phyloP scores from a whole-genome alignment of 306 rosid species.

The Dalbergia cochinchinensis region DNA sequence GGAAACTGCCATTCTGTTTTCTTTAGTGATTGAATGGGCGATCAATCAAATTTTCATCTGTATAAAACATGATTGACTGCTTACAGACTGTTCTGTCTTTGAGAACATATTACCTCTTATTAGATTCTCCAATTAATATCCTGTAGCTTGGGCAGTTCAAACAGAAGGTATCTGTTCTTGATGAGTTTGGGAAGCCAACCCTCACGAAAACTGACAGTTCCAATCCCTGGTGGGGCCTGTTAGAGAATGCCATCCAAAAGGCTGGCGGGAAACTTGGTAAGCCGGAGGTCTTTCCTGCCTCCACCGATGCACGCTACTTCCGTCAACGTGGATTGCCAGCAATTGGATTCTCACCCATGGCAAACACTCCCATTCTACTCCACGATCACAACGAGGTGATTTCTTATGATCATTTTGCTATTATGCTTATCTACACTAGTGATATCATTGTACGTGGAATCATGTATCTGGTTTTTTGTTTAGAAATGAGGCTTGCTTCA shows the following conservation, averaged over 20 bases:
- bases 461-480: constrained; percentile 3
- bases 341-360: constrained; percentile 96
- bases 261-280: constrained; percentile 87
- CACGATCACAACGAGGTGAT: constrained; percentile 98
- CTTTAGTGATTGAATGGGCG: neutral
- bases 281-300: constrained; percentile 87
- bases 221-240: constrained; percentile 90
- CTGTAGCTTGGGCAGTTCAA: constrained; percentile 73
- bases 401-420: constrained; percentile 24
- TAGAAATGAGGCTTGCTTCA: neutral
- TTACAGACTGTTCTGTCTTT: neutral
- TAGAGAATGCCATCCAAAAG: constrained; percentile 75
- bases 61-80: constrained; percentile 4
- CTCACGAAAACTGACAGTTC: constrained; percentile 76
- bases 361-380: constrained; percentile 87
- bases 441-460: constrained; percentile 15
- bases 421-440: neutral
- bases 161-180: constrained; percentile 61
- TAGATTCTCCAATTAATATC: constrained; percentile 42
- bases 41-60: neutral
- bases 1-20: constrained; percentile 22
- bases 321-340: constrained; percentile 83
- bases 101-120: neutral
- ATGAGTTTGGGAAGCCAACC: constrained; percentile 66
- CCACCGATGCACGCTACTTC: constrained; percentile 91